These are phyloP conservation scores for Cupressus sempervirens DNA, from an alignment of 75 land plant genomes.

Conservation along the genomic window DNA sequence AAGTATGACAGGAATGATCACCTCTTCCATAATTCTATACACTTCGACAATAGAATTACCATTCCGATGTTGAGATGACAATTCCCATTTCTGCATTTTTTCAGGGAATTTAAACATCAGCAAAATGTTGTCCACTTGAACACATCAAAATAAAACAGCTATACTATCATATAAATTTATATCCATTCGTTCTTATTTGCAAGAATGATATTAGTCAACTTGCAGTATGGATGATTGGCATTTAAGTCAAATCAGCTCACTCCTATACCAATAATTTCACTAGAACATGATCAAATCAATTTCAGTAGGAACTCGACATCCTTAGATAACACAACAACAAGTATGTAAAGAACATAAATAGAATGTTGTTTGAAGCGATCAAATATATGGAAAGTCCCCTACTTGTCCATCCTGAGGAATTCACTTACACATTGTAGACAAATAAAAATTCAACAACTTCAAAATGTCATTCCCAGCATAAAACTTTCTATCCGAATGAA, in stretches of 20 bases:
- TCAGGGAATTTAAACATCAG: neutral
- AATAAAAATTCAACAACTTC: neutral
- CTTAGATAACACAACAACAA: neutral
- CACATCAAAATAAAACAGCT: neutral
- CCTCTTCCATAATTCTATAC: constrained; percentile 95
- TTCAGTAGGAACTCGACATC: neutral
- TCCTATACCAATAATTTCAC: neutral
- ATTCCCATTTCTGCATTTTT: constrained; percentile 71
- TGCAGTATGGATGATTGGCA: neutral
- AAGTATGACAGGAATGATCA: constrained; percentile 10
- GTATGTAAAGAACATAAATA: neutral
- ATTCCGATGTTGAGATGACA: constrained; percentile 83
- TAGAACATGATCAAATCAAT: neutral
- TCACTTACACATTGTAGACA: neutral
- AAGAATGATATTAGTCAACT: neutral
- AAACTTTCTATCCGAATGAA: neutral
- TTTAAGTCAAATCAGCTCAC: neutral
- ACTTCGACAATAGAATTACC: constrained; percentile 96
- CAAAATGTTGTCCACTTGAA: neutral
- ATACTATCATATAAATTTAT: neutral
- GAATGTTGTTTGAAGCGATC: neutral
- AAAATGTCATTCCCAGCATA: neutral
- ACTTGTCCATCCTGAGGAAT: neutral
- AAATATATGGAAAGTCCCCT: neutral
- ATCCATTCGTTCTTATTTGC: neutral